Evolutionary conservation across 164 flowering plant genomes (phyloP), one percentile per base, ranked within the genome.

Genomic region (Sedum album): DNA sequence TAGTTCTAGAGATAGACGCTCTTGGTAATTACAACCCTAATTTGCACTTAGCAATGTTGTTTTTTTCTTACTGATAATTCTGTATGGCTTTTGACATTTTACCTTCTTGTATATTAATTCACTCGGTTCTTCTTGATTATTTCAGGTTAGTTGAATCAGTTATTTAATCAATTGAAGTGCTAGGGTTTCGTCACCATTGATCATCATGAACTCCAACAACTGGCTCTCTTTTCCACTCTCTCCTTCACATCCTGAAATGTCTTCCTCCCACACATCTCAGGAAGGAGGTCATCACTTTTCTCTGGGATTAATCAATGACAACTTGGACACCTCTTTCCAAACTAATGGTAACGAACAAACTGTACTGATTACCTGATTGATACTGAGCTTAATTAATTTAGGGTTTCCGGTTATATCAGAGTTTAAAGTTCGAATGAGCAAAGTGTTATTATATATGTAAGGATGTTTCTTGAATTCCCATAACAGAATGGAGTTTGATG

Each of bases 221-320:
- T 90, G 94, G 96, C 88, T 90, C 9, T 85, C 91, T 0, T 86
- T 82, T 73, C 89, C 96, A 15, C 84, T 82, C 73, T 88, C 92
- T 68, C 92, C 90, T 8, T 68, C 81, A 53, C 51, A 85, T 55
- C 85, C 83, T 31, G 14, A 77, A 23, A 74, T 83, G 18, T 25
- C n/a, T n/a, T n/a, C 61, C 31, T 55, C 62, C 7, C 85, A 82
- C 10, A 9, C 85, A 3, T 65, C 85, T 69, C 84, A 78, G 48
- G 46, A 36, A 18, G 66, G 85, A 7, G 66, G 86, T 70, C 82
- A 82, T 28, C 88, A 85, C 30, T 86, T 86, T 72, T 77, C 88
- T 71, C 78, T 85, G 65, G 92, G 90, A 65, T 66, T 89, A 39
- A 80, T 85, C 41, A 84, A 74, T 68, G 89, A 86, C 31, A 69